Conservation (phyloP, 73 alveolate genomes). For the Uronychia binucleata region DNA sequence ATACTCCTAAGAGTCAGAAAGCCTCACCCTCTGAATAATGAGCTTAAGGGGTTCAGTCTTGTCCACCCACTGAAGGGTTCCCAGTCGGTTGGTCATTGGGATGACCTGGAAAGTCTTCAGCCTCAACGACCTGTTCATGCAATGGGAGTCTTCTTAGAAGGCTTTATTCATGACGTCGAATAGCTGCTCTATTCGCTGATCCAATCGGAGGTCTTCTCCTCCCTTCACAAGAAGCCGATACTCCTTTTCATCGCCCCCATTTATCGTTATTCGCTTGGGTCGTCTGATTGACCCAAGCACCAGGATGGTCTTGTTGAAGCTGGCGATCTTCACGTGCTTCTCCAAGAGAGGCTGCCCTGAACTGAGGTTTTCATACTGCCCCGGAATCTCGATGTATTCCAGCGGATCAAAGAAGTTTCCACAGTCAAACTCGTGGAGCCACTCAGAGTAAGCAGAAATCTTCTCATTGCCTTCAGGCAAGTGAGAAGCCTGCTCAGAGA, state of each 20-base stretch:
- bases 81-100: slow-evolving; percentile 96
- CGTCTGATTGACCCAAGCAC: slow-evolving; percentile 93
- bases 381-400: slow-evolving; percentile 89
- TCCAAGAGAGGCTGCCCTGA: slow-evolving; percentile 75
- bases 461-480: slow-evolving; percentile 79
- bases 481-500: slow-evolving; percentile 58
- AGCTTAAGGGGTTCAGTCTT: slow-evolving; percentile 91
- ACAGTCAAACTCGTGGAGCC: slow-evolving; percentile 86
- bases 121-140: slow-evolving; percentile 78
- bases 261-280: slow-evolving; percentile 94
- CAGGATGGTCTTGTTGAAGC: slow-evolving; percentile 87
- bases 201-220: slow-evolving; percentile 98
- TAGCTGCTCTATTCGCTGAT: slow-evolving; percentile 94
- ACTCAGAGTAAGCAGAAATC: slow-evolving; percentile 85
- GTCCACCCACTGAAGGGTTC: slow-evolving; percentile 97
- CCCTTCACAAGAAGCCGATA: slow-evolving; percentile 95
- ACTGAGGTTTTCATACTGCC: slow-evolving; percentile 60
- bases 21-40: slow-evolving; percentile 74
- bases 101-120: slow-evolving; percentile 93
- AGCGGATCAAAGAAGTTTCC: slow-evolving; percentile 77
- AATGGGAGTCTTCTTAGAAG: slow-evolving; percentile 80
- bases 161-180: slow-evolving; percentile 94
- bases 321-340: slow-evolving; percentile 83
- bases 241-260: slow-evolving; percentile 97
- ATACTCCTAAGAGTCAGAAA: slow-evolving; percentile 53